Percentiles rank a stretch among this genome's conserved stretches.
Conservation (phyloP, 805 yeast species). For the Groenewaldozyma salmanticensis region DNA sequence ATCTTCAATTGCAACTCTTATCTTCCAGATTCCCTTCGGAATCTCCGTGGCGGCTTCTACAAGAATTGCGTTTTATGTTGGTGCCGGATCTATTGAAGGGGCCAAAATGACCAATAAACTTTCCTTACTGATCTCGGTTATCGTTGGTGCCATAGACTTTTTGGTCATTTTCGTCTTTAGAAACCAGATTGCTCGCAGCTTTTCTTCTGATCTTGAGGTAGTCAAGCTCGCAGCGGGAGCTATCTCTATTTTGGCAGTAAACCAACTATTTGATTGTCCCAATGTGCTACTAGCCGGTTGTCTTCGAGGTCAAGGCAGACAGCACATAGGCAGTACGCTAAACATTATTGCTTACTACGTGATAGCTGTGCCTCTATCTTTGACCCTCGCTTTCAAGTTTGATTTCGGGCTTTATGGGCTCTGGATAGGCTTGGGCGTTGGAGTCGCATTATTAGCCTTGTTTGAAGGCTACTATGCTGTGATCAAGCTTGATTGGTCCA, state of each 20-base stretch:
- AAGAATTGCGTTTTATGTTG: slow-evolving; percentile 60
- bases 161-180: slow-evolving; percentile 38
- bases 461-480: slow-evolving; percentile 6
- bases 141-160: slow-evolving; percentile 41
- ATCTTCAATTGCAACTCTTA: slow-evolving; percentile 50
- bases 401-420: slow-evolving; percentile 48
- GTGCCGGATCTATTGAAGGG: slow-evolving; percentile 39
- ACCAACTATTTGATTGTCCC: slow-evolving; percentile 61
- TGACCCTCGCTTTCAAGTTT: slow-evolving; percentile 43
- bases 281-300: slow-evolving; percentile 66
- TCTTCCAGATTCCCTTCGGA: slow-evolving; percentile 66
- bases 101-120: slow-evolving; percentile 41
- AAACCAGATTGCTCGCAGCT: slow-evolving; percentile 39
- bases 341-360: slow-evolving; percentile 64
- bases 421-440: slow-evolving; percentile 67
- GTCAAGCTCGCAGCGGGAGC: slow-evolving; percentile 40
- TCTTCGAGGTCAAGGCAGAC: slow-evolving; percentile 68
- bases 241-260: slow-evolving; percentile 55
- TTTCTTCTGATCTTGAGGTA: slow-evolving; percentile 50
- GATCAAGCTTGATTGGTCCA: background rate
- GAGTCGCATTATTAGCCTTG: slow-evolving; percentile 23
- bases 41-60: slow-evolving; percentile 61
- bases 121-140: slow-evolving; percentile 45
- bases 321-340: slow-evolving; percentile 59
- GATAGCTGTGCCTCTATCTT: slow-evolving; percentile 48